Conservation (phyloP, 164 flowering plant genomes). For the Chimonanthus salicifolius region DNA sequence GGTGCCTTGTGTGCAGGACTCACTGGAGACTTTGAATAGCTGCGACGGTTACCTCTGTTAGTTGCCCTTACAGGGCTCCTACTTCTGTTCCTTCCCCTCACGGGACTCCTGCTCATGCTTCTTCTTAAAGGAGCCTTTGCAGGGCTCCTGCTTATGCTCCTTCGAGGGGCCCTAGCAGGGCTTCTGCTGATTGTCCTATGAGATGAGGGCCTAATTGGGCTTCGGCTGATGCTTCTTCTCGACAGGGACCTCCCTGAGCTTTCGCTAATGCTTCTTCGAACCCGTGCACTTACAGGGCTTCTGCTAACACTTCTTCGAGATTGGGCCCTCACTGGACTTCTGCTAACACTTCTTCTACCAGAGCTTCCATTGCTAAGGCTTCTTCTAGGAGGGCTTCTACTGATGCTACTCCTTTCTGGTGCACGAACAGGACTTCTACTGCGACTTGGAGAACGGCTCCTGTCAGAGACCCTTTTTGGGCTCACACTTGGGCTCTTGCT, state of each 20-base stretch:
- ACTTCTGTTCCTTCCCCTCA: slow-evolving; percentile 34
- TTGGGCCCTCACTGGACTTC: slow-evolving; percentile 41
- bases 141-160: slow-evolving; percentile 41
- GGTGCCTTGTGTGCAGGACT: slow-evolving; percentile 56
- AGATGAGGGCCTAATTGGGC: slow-evolving; percentile 35
- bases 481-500: slow-evolving; percentile 58
- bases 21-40: slow-evolving; percentile 62
- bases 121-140: slow-evolving; percentile 18
- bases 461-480: slow-evolving; percentile 39
- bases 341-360: slow-evolving; percentile 37
- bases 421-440: slow-evolving; percentile 32
- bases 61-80: slow-evolving; percentile 46
- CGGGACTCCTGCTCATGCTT: slow-evolving; percentile 41
- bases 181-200: slow-evolving; percentile 41
- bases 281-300: slow-evolving; percentile 40
- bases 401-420: slow-evolving; percentile 30
- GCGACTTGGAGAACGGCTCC: slow-evolving; percentile 38
- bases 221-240: slow-evolving; percentile 39
- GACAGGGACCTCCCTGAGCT: slow-evolving; percentile 33
- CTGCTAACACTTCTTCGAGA: slow-evolving; percentile 35
- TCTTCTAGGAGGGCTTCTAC: slow-evolving; percentile 47
- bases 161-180: slow-evolving; percentile 25
- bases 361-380: slow-evolving; percentile 51
- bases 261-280: slow-evolving; percentile 33
- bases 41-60: slow-evolving; percentile 45